Conservation (phyloP, 2,329 filamentous ascomycete genomes). For the Scleromitrula shiraiana region DNA sequence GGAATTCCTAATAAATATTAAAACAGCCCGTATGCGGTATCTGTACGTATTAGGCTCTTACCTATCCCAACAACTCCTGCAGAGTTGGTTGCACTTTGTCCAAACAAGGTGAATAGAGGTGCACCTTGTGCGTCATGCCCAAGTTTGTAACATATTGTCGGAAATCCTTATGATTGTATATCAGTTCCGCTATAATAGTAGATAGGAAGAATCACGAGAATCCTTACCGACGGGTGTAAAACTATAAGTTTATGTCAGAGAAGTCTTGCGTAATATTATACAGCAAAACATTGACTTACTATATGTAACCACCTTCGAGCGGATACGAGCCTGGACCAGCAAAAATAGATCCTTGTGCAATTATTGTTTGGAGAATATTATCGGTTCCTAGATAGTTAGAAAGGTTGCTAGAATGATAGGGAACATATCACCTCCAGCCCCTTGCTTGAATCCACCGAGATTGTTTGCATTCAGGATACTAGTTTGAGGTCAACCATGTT, state of each 20-base stretch:
- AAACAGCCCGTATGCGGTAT: no score
- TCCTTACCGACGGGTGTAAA: background rate
- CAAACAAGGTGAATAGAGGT: background rate
- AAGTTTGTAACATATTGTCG: background rate
- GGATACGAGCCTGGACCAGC: constrained; percentile 32
- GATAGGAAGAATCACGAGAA: background rate
- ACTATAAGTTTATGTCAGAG: background rate
- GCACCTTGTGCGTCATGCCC: background rate
- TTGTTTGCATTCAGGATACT: constrained; percentile 32
- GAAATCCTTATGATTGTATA: background rate
- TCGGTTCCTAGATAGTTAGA: constrained; percentile 9
- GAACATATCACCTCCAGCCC: constrained; percentile 30
- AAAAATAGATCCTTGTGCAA: constrained; percentile 38
- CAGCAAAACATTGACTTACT: background rate
- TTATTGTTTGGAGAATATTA: constrained; percentile 32
- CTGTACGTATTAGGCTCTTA: no score
- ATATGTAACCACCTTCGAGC: constrained; percentile 31
- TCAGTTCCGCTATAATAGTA: background rate
- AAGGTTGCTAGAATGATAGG: background rate
- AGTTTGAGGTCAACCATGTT: background rate
- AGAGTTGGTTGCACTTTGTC: background rate
- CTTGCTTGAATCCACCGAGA: constrained; percentile 35
- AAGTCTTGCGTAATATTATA: background rate
- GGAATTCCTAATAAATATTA: constrained; percentile 20
- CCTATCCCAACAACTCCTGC: background rate